Percentiles rank a stretch among this genome's conserved stretches.
phyloP scores from a whole-genome alignment of 805 yeast species.

The Priceomyces melissophilus region DNA sequence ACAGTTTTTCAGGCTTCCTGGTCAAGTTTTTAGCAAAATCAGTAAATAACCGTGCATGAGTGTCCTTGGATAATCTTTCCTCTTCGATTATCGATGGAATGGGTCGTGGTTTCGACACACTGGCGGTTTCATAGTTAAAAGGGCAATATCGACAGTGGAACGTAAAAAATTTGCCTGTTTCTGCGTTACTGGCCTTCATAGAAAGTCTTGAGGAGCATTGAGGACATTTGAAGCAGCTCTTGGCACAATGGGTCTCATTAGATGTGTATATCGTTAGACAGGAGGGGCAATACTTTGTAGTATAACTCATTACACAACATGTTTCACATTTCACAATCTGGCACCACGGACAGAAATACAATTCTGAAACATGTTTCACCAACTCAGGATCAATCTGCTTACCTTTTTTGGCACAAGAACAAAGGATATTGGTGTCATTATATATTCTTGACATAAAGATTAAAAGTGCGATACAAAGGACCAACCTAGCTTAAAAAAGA shows the following conservation, averaged over 20 bases:
- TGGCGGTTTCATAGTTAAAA: slow-evolving; percentile 33
- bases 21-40: background rate
- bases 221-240: slow-evolving; percentile 41
- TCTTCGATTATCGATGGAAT: slow-evolving; percentile 20
- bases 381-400: slow-evolving; percentile 5
- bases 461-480: too few relatives aligned
- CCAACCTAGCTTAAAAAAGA: too few relatives aligned
- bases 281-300: slow-evolving; percentile 33
- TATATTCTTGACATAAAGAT: slow-evolving; percentile 20
- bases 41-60: background rate
- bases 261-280: slow-evolving; percentile 35
- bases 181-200: slow-evolving; percentile 16
- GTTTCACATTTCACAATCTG: slow-evolving; percentile 24
- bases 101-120: slow-evolving; percentile 41
- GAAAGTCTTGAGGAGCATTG: slow-evolving; percentile 25
- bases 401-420: slow-evolving; percentile 3
- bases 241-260: slow-evolving; percentile 23
- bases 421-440: slow-evolving; percentile 11
- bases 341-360: slow-evolving; percentile 37
- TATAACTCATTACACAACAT: slow-evolving; percentile 23
- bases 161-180: slow-evolving; percentile 31
- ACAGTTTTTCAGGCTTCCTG: background rate
- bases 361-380: slow-evolving; percentile 17
- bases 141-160: slow-evolving; percentile 37
- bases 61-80: slow-evolving; percentile 1